These are phyloP conservation scores for Ceratocystis colombiana DNA, from an alignment of 2,329 filamentous ascomycete genomes.

Conservation along the genomic window DNA sequence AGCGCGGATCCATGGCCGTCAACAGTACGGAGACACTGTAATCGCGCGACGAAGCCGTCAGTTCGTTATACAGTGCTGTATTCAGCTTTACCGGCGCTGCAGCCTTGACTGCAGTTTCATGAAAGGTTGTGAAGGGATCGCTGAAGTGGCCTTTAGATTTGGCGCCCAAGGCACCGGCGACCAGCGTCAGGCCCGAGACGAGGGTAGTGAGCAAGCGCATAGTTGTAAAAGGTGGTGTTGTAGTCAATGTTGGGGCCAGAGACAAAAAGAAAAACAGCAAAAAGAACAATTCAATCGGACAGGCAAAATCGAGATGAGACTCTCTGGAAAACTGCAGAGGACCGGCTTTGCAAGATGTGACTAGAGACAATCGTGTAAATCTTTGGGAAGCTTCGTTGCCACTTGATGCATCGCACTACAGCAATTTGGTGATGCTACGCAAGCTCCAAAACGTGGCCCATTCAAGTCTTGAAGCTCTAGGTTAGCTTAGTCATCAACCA, in stretches of 20 bases:
- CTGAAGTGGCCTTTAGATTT: slow-evolving; percentile 47
- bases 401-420: slow-evolving; percentile 11
- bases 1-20: slow-evolving; percentile 74
- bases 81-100: slow-evolving; percentile 65
- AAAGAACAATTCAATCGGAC: background rate
- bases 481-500: slow-evolving; percentile 19
- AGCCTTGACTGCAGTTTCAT: slow-evolving; percentile 53
- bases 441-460: slow-evolving; percentile 26
- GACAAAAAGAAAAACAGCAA: background rate
- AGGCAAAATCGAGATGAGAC: background rate
- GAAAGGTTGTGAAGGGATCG: slow-evolving; percentile 62
- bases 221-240: slow-evolving; percentile 32
- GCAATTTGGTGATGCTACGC: slow-evolving; percentile 22
- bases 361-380: slow-evolving; percentile 4
- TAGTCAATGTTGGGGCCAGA: background rate
- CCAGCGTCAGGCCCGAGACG: slow-evolving; percentile 52
- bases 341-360: slow-evolving; percentile 10
- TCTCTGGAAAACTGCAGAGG: background rate
- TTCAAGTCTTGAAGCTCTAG: slow-evolving; percentile 13
- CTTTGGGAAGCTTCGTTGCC: slow-evolving; percentile 14
- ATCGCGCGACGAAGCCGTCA: slow-evolving; percentile 70
- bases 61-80: slow-evolving; percentile 61
- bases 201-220: slow-evolving; percentile 62
- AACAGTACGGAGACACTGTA: slow-evolving; percentile 74
- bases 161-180: slow-evolving; percentile 50